Evolutionary conservation across 805 yeast genomes (phyloP), one percentile per base, ranked within the genome.

Genomic region (Kluyveromyces lactis): DNA sequence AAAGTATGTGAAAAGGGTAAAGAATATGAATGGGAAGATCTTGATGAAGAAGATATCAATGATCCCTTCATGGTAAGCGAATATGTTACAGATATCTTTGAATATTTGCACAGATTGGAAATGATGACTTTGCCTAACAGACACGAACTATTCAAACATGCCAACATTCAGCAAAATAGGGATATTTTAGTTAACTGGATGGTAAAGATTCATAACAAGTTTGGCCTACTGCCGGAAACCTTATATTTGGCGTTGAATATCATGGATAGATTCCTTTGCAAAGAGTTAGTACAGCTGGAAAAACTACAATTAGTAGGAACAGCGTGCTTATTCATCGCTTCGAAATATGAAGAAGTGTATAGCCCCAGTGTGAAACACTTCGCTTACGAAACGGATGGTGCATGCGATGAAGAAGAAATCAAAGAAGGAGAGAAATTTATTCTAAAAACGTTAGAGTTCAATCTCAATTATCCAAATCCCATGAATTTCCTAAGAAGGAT

Each of bases 21-120:
- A 35, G 67, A 61, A 32, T 66, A 63, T 37, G 63, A 63, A 35
- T 68, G 87, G 86, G 87, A 81, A 53, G 90, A 83, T 60, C 63
- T 83, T 39, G 94, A 83, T 56, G 82, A 78, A 33, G 90, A 81
- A 53, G 94, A 83, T 58, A 60, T 67, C 34, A 84, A 81, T 54
- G 94, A 83, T 59, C 90, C 90, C 16, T 64, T 85, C 45, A 89
- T 90, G 96, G 97, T 85, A 24, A 77, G 87, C 45, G 98, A 90
- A 66, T 90, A 89, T 60, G 95, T 84, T 40, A 74, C 68, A 45
- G 97, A 86, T 44, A 89, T 90, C 42, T 89, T 86, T 61, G 81
- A 75, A 23, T 86, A 84, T 60, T 66, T 89, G 51, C 79, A 80
- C 57, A 78, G 72, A 53, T 67, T 81, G 43, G 95, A 87, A 64